Evolutionary conservation across 2,329 filamentous ascomycete species (phyloP), one percentile per base, ranked within the genome.

Genomic region (Pseudopyricularia cyperi): DNA sequence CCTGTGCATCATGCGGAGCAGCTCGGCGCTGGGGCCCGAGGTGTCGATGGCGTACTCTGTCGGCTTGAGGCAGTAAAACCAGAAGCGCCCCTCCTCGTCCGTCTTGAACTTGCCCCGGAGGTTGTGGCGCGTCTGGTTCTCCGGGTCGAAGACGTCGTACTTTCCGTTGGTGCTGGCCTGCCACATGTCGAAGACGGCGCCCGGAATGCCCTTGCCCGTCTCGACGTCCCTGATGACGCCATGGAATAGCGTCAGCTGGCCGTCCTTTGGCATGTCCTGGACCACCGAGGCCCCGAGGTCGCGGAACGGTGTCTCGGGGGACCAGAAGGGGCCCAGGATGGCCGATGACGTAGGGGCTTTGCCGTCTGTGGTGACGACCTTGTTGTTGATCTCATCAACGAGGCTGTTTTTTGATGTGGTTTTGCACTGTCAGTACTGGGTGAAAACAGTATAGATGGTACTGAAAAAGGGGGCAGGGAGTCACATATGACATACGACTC

Each of bases 321-420:
- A 77, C 79, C 87, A 94, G 70, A 95, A 95, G 1, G 89, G 89
- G 0, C 89, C 89, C 0, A 95, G 76, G 57, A 95, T 89, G 39
- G 88, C 82, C 4, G 85, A 86, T 2, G 86, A 79, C 5, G 87
- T 93, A 11, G 81, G 72, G 51, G 77, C 73, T 14, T 69, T 61
- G 14, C 71, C 69, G n/a, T 70, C 71, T 50, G 68, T 68, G 52
- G 74, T 69, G 49, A 75, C 74, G 30, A 76, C 75, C 50, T 80
- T 82, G 68, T 82, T 85, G 52, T 85, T 87, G 61, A 93, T 91
- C 64, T 91, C 86, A 64, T 91, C 87, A 47, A 90, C 85, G 4
- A 87, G 77, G 19, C 72, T 74, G 51, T 0, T 28, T 4, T n/a
- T 53, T 24, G 53, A 53, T 26, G 8, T n/a, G 37, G 19, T 34